A percentile compares a stretch with the other conserved stretches of the same genome.
Evolutionary conservation across 352 stramenopile species (phyloP).

Genomic region (Phytophthora kernoviae): DNA sequence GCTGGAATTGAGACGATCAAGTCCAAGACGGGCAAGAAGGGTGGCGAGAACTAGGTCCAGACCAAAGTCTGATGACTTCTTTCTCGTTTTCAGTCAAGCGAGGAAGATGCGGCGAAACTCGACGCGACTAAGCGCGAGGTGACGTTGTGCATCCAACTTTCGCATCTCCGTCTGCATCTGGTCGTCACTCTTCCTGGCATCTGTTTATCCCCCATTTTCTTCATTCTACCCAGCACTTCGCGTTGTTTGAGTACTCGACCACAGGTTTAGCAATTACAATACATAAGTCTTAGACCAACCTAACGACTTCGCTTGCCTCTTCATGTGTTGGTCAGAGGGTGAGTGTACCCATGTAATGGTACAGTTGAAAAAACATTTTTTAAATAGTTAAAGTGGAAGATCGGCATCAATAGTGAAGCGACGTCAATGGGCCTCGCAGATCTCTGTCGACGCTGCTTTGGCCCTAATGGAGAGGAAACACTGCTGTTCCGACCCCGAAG

Average conservation of each 20-base stretch:
- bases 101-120: not conserved
- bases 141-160: constrained; percentile 1
- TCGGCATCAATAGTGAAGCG: constrained; percentile 15
- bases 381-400: constrained; percentile 12
- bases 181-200: constrained; percentile 7
- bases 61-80: too few species aligned
- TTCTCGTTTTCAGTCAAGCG: constrained; percentile 7
- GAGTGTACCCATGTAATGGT: too few species aligned
- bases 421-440: constrained; percentile 29
- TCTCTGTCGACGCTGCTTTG: constrained; percentile 52
- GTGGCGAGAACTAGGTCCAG: constrained; percentile 44
- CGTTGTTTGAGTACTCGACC: constrained; percentile 30
- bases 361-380: too few species aligned
- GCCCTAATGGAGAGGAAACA: constrained; percentile 49
- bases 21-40: constrained; percentile 79
- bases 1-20: constrained; percentile 79
- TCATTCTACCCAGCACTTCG: constrained; percentile 17
- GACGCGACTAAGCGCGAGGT: not conserved
- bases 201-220: constrained; percentile 17
- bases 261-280: constrained; percentile 35
- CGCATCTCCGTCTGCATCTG: too few species aligned
- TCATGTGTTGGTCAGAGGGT: too few species aligned
- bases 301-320: too few species aligned
- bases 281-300: constrained; percentile 38
- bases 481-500: constrained; percentile 66